Conservation (phyloP, 169 alveolate genomes). For the Perkinsus marinus region DNA sequence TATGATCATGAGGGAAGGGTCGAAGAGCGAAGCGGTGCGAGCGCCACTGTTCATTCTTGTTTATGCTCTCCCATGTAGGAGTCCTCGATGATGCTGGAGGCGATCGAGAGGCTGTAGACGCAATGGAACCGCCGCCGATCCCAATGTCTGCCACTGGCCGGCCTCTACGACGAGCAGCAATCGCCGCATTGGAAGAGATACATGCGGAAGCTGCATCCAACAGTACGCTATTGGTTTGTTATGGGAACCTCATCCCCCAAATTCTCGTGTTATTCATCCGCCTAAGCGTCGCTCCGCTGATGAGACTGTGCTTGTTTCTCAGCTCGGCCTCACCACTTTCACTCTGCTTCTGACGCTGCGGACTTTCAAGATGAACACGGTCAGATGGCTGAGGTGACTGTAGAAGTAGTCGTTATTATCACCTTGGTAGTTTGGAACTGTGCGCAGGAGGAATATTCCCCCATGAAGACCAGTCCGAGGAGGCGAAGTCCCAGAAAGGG, state of each 20-base stretch:
- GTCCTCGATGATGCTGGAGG: not conserved
- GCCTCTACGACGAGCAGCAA: not conserved
- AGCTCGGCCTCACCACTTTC: not conserved
- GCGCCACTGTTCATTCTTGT: no score
- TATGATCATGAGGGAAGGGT: no score
- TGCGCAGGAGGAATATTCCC: not conserved
- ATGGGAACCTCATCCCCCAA: not conserved
- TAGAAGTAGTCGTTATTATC: not conserved
- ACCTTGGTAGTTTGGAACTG: not conserved
- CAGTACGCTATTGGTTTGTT: not conserved
- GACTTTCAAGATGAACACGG: not conserved
- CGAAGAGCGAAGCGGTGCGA: no score
- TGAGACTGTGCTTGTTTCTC: not conserved
- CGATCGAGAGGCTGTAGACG: not conserved
- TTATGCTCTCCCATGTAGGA: no score
- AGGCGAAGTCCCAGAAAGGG: not conserved
- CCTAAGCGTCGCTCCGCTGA: no score
- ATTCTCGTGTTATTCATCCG: no score
- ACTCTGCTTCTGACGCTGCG: not conserved
- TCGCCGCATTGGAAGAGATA: not conserved
- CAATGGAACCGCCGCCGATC: not conserved
- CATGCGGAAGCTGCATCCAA: not conserved
- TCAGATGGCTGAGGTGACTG: not conserved
- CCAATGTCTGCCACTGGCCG: not conserved
- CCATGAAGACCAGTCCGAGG: not conserved